These are phyloP conservation scores for Iberis amara DNA, from an alignment of 441 rosid genomes.

Conservation along the genomic window DNA sequence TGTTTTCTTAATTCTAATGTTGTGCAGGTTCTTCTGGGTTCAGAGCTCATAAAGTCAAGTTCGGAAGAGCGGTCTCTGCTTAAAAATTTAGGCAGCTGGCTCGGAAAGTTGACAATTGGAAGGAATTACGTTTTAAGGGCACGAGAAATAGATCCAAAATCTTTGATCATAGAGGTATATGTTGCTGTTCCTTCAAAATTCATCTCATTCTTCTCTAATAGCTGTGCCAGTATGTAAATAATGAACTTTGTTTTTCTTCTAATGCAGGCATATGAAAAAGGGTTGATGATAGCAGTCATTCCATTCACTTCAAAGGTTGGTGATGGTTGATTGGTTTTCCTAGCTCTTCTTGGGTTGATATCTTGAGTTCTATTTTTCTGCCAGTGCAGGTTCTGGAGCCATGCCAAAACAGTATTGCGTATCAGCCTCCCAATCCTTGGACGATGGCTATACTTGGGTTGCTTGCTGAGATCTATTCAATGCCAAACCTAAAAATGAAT, in stretches of 20 bases:
- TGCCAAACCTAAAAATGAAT: constrained; percentile 99
- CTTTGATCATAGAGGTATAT: constrained; percentile 87
- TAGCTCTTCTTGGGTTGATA: constrained; percentile 13
- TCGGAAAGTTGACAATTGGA: constrained; percentile 96
- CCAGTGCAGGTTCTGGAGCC: constrained; percentile 81
- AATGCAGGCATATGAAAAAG: constrained; percentile 95
- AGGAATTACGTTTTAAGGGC: constrained; percentile 88
- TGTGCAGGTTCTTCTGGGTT: constrained; percentile 86
- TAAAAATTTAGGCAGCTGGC: constrained; percentile 99
- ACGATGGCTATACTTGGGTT: constrained; percentile 98
- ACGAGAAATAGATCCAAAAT: constrained; percentile 96
- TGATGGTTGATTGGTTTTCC: constrained; percentile 10
- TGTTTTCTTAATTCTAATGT: constrained; percentile 14
- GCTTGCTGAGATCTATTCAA: constrained; percentile 85
- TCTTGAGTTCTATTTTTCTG: constrained; percentile 14
- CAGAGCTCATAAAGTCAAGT: constrained; percentile 97
- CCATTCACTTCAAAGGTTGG: constrained; percentile 98
- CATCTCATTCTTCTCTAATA: constrained; percentile 4
- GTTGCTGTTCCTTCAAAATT: constrained; percentile 4
- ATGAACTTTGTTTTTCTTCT: constrained; percentile 12
- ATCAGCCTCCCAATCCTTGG: constrained; percentile 99
- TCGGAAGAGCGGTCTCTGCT: constrained; percentile 93
- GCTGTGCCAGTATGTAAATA: constrained; percentile 8
- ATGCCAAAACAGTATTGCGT: constrained; percentile 91
- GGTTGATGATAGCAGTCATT: constrained; percentile 97